phyloP scores from a whole-genome alignment of 2,329 filamentous ascomycete genomes.

The Lecanicillium sp. region DNA sequence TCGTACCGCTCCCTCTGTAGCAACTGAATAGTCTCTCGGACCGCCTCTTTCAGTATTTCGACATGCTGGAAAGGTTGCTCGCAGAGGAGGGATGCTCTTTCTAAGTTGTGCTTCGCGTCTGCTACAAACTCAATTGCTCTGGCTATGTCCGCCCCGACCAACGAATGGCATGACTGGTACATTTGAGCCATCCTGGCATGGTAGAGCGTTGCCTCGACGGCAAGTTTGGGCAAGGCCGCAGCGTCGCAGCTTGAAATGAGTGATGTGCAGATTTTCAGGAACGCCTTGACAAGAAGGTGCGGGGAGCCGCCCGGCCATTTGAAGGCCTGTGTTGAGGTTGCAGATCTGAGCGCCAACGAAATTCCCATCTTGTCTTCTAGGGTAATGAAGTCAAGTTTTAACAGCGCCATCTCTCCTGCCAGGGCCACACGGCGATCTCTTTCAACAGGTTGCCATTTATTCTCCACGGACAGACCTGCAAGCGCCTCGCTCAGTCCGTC shows the following conservation, averaged over 20 bases:
- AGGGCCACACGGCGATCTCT: slow-evolving; percentile 6
- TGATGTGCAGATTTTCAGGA: background rate
- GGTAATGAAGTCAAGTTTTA: slow-evolving; percentile 3
- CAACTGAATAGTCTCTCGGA: slow-evolving; percentile 14
- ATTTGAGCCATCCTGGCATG: slow-evolving; percentile 1
- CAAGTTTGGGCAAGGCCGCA: slow-evolving; percentile 2
- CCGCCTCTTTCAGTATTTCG: slow-evolving; percentile 9
- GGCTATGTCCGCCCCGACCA: background rate
- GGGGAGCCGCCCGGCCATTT: slow-evolving; percentile 4
- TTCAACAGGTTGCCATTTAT: background rate
- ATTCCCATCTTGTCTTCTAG: slow-evolving; percentile 3
- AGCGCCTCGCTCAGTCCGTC: background rate
- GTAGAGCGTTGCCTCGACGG: slow-evolving; percentile 2
- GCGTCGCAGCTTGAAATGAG: background rate
- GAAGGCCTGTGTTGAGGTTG: background rate
- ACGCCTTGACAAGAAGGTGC: background rate
- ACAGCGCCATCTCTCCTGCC: slow-evolving; percentile 2
- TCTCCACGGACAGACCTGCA: slow-evolving; percentile 1
- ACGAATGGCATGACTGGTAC: background rate
- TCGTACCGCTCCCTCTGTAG: slow-evolving; percentile 28
- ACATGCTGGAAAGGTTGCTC: slow-evolving; percentile 9
- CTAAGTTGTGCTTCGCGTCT: slow-evolving; percentile 4
- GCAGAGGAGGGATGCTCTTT: slow-evolving; percentile 4
- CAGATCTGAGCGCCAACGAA: background rate
- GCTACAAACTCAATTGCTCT: slow-evolving; percentile 2